phyloP scores from a whole-genome alignment of 306 rosid species.

The Casuarina cunninghamiana region DNA sequence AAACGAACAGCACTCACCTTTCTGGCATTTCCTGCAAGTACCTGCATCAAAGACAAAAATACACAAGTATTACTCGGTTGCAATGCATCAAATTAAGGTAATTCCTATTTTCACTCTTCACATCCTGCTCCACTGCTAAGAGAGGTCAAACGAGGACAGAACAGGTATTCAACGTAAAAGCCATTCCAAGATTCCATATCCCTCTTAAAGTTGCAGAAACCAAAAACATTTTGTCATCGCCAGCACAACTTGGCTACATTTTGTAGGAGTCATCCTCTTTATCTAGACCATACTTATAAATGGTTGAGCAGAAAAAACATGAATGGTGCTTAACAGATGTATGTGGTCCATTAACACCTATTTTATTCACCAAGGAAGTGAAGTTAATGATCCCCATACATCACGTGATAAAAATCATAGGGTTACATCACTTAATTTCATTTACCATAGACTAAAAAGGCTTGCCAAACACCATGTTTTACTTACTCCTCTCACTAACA shows the following conservation, averaged over 20 bases:
- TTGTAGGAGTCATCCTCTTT: neutral
- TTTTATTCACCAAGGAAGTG: neutral
- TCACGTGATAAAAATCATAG: neutral
- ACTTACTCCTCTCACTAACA: neutral
- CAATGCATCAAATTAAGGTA: neutral
- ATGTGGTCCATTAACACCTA: too few species aligned
- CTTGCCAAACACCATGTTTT: neutral
- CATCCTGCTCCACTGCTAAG: neutral
- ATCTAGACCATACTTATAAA: neutral
- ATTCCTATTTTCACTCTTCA: neutral
- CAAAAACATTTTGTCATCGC: neutral
- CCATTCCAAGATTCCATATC: neutral
- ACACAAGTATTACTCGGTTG: neutral
- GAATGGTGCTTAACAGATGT: neutral
- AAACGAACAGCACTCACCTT: constrained; percentile 94
- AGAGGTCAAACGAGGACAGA: neutral
- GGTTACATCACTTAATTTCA: neutral
- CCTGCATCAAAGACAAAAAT: constrained; percentile 47
- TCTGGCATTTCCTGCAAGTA: constrained; percentile 96
- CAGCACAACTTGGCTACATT: neutral
- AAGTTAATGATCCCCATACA: neutral
- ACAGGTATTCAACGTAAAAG: neutral
- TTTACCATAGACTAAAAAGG: neutral
- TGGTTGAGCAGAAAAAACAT: neutral
- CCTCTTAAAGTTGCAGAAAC: neutral